Evolutionary conservation across 1,139 yeast species (phyloP).

Genomic region (Yamadazyma atlantica): DNA sequence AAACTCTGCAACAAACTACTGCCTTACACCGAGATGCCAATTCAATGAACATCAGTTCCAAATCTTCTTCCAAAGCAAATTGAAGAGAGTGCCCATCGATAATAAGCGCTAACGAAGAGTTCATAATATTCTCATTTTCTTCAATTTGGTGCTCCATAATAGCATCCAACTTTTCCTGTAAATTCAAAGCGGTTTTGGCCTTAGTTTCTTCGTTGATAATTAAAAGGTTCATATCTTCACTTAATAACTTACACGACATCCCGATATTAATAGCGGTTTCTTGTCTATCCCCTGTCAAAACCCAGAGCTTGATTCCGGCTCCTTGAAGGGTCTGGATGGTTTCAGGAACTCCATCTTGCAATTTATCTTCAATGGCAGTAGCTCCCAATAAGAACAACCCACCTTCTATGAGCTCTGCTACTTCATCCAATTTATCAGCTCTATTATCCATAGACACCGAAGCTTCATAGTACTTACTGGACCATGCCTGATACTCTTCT

Average conservation of each 20-base stretch:
- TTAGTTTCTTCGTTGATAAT: constrained; percentile 84
- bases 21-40: constrained; percentile 90
- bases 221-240: constrained; percentile 94
- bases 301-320: constrained; percentile 98
- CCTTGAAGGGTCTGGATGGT: constrained; percentile 91
- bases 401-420: constrained; percentile 73
- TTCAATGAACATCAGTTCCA: constrained; percentile 76
- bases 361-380: constrained; percentile 96
- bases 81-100: constrained; percentile 92
- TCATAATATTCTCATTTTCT: constrained; percentile 56
- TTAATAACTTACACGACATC: constrained; percentile 89
- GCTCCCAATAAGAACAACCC: constrained; percentile 87
- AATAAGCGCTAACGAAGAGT: constrained; percentile 74
- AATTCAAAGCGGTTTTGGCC: constrained; percentile 69
- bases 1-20: constrained; percentile 91
- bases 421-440: constrained; percentile 68
- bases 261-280: constrained; percentile 99
- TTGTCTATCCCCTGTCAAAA: constrained; percentile 95
- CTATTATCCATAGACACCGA: constrained; percentile 79
- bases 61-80: constrained; percentile 77
- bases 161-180: constrained; percentile 74
- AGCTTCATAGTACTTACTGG: constrained; percentile 73
- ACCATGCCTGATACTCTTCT: constrained; percentile 67
- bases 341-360: constrained; percentile 98
- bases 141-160: constrained; percentile 67